Percentiles rank a stretch among this genome's conserved stretches.
These are phyloP conservation scores for Fusarium pseudograminearum DNA, from an alignment of 2,329 filamentous ascomycete species.

Conservation along the genomic window DNA sequence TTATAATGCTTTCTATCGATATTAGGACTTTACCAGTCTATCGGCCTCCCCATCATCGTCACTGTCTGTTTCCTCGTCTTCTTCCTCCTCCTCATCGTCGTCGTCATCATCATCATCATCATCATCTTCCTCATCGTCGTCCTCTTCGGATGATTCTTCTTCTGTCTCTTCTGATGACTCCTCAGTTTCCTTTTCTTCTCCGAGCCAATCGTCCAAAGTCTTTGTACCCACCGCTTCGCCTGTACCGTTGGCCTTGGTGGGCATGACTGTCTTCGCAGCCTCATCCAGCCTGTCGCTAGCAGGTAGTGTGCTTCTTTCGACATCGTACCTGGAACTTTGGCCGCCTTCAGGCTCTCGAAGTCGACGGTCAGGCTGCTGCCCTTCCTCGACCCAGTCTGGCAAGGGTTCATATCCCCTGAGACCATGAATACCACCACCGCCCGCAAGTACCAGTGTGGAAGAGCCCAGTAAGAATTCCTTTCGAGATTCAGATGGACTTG, in stretches of 20 bases:
- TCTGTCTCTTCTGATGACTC: slow-evolving; percentile 66
- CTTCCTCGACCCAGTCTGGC: slow-evolving; percentile 86
- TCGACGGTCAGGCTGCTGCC: slow-evolving; percentile 80
- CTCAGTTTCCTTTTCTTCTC: slow-evolving; percentile 73
- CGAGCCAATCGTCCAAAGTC: slow-evolving; percentile 93
- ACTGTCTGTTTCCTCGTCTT: slow-evolving; percentile 62
- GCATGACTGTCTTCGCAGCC: slow-evolving; percentile 56
- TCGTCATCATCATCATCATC: slow-evolving; percentile 64
- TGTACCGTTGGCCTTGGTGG: slow-evolving; percentile 63
- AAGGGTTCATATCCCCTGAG: slow-evolving; percentile 82
- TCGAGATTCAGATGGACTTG: slow-evolving; percentile 87
- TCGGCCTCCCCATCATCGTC: slow-evolving; percentile 59
- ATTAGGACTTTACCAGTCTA: slow-evolving; percentile 57
- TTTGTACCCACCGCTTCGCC: slow-evolving; percentile 72
- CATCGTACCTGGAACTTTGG: slow-evolving; percentile 50
- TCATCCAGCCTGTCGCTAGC: slow-evolving; percentile 75
- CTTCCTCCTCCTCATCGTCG: slow-evolving; percentile 61
- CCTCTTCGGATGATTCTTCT: slow-evolving; percentile 61
- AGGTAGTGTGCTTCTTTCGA: slow-evolving; percentile 58
- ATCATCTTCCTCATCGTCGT: slow-evolving; percentile 63
- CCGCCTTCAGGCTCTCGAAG: slow-evolving; percentile 71
- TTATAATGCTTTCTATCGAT: slow-evolving; percentile 36
- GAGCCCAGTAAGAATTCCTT: slow-evolving; percentile 85
- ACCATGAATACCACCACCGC: slow-evolving; percentile 78
- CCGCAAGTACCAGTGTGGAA: slow-evolving; percentile 84